phyloP scores from a whole-genome alignment of 2,329 filamentous ascomycete genomes.

The Fusarium luffae region DNA sequence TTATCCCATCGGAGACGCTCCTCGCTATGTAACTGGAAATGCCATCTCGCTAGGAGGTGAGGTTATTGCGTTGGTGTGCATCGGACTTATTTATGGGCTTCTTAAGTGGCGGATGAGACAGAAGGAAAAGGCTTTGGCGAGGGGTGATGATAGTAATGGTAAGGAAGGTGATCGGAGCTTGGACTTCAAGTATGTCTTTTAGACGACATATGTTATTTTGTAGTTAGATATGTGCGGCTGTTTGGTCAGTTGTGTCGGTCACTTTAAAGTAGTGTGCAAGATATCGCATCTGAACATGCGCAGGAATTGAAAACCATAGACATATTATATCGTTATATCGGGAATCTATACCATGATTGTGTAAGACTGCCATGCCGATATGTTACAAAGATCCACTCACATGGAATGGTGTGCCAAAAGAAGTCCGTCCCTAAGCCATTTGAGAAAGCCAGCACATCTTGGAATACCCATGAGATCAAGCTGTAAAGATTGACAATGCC shows the following conservation, averaged over 20 bases:
- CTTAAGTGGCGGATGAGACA: conserved; percentile 46
- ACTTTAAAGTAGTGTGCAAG: not conserved
- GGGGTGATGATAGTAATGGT: conserved; percentile 38
- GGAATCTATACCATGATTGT: not conserved
- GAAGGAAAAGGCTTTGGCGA: conserved; percentile 40
- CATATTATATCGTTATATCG: not conserved
- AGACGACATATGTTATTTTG: not conserved
- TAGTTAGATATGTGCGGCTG: too few relatives aligned
- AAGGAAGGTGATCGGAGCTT: conserved; percentile 29
- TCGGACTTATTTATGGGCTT: conserved; percentile 43
- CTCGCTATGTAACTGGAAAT: conserved; percentile 47
- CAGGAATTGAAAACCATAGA: not conserved
- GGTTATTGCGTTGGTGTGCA: conserved; percentile 39
- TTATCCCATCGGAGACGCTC: conserved; percentile 46
- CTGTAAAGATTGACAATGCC: too few relatives aligned
- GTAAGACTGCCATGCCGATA: not conserved
- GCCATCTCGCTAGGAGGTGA: conserved; percentile 47
- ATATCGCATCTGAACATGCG: not conserved
- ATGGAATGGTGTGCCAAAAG: not conserved
- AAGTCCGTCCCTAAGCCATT: not conserved
- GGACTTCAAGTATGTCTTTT: conserved; percentile 45
- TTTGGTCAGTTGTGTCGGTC: not conserved
- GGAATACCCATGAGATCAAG: too few relatives aligned
- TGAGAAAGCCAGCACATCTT: too few relatives aligned
- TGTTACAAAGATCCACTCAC: not conserved